Evolutionary conservation across 805 yeast genomes (phyloP), one percentile per base, ranked within the genome.

Genomic region (Sugiyamaella americana): DNA sequence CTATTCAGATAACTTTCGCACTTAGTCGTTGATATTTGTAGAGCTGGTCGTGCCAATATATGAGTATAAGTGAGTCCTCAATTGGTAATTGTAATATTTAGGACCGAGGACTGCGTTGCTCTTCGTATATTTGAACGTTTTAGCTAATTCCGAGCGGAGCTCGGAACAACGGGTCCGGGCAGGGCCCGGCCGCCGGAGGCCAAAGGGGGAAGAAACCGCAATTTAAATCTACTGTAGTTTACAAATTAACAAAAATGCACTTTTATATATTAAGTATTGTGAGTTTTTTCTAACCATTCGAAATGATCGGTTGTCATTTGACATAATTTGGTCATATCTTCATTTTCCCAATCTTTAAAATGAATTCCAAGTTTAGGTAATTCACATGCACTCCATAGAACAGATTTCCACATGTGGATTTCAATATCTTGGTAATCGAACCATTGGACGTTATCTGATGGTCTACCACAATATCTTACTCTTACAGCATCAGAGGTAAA

Each of bases 381-480:
- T 1, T 49, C 51, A 34, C 59, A 56, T 16, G 51, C 48, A 39
- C 47, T 52, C 58, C 58, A 56, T 35, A 43, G 34, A 23, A 43
- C 47, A 43, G 52, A 53, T 30, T 44, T 48, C 59, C 59, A 56
- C 18, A 49, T 19, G 4, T 39, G 45, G 34, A 56, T 41, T 48
- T 56, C 59, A 2, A 49, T 18, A 21, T 56, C 59, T 8, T 51
- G 40, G 16, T 38, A 39, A 6, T 46, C 54, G 22, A 45, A 37
- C 6, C 40, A 41, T 4, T 41, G 43, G 35, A 22, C 19, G 24
- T 44, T 43, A 11, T 37, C 48, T 2, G 44, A 24, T 6, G 45
- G 80, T 3, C 75, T 70, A 3, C 85, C 86, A 51, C 77, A 79
- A 5, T 80, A 58, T 50, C 87, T 63, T 8, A 72, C 62, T 51